Base-by-base conservation (phyloP, 495 filamentous ascomycete species). In the Aspergillus ostianus region DNA sequence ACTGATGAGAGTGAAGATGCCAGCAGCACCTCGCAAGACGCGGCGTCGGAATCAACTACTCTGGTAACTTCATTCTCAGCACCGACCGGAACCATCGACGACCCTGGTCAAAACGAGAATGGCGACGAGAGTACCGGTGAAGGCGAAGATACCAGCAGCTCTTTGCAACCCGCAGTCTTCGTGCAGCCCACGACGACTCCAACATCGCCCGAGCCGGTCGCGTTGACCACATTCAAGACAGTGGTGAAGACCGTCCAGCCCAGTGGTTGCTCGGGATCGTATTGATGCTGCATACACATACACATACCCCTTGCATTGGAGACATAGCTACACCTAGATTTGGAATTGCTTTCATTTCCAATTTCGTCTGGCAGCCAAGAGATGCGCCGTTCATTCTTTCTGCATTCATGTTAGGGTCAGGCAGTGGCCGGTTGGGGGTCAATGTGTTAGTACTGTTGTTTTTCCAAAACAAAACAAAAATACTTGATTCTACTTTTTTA, bases 161-260 rank as follows among this genome's bases (percentile, higher is more conserved):
- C 26, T 30, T 32, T 13, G 17, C 5, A 13, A 26, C 30, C 51
- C 21, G 15, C 19, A 29, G 48, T 30, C 2, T 18, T 54, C 17
- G 19, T 23, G 45, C 23, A 44, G 3, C 26, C 57, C 10, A 56
- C 20, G 5, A 21, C 18, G 21, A 53, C 46, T 44, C 23, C 36
- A 29, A 47, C 32, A 27, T 36, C 61, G 17, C 55, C 21, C 15
- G 21, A 0, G n/a, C 26, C 21, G n/a, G 56, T 55, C 18, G 58
- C 55, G 19, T 23, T 61, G 4, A 64, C 65, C 4, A 65, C 66
- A 4, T 67, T 62, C 19, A 57, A 69, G 60, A 74, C 69, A 6
- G 60, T 62, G 10, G 51, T 64, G 46, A 60, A 59, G 49, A 67
- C 56, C 2, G 55, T 66, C 15, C 20, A 23, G 30, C 53, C 62